A percentile compares a stretch with the other conserved stretches of the same genome.
phyloP scores from a whole-genome alignment of 345 rosid species.

The Euphorbia peplus region DNA sequence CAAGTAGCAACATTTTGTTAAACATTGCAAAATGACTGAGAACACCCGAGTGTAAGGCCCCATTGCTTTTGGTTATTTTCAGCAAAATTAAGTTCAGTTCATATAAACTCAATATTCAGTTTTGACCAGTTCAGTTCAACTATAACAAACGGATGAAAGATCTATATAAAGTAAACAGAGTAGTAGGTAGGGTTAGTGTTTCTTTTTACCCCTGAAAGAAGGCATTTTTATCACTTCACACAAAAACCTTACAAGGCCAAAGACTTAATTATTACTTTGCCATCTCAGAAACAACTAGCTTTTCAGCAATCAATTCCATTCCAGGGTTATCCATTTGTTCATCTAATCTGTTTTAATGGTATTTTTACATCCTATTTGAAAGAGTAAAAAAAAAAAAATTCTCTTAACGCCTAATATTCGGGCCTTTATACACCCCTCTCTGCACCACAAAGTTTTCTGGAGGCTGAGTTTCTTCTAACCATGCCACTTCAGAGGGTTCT shows the following conservation, averaged over 20 bases:
- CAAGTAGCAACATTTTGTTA: no score
- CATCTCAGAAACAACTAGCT: slow-evolving; percentile 19
- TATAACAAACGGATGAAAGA: no score
- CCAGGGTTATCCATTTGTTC: slow-evolving; percentile 10
- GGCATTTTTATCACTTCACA: slow-evolving; percentile 1
- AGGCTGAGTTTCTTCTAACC: slow-evolving; percentile 85
- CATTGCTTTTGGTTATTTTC: no score
- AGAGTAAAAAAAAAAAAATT: background rate
- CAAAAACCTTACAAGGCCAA: slow-evolving; percentile 19
- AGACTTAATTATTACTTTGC: slow-evolving; percentile 19
- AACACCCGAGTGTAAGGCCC: no score
- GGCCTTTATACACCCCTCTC: slow-evolving; percentile 70
- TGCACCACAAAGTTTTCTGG: slow-evolving; percentile 75
- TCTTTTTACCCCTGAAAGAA: background rate
- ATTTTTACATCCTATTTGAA: slow-evolving; percentile 7
- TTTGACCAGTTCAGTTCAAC: no score
- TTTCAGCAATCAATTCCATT: slow-evolving; percentile 18
- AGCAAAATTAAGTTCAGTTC: no score
- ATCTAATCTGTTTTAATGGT: slow-evolving; percentile 14
- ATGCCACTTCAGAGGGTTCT: slow-evolving; percentile 46
- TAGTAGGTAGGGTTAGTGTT: background rate
- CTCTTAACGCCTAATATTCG: slow-evolving; percentile 51
- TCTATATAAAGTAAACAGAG: background rate
- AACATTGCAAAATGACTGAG: no score
- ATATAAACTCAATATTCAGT: no score